Evolutionary conservation across 202 grass and related monocot species (phyloP).

Genomic region (Elaeis oleifera): DNA sequence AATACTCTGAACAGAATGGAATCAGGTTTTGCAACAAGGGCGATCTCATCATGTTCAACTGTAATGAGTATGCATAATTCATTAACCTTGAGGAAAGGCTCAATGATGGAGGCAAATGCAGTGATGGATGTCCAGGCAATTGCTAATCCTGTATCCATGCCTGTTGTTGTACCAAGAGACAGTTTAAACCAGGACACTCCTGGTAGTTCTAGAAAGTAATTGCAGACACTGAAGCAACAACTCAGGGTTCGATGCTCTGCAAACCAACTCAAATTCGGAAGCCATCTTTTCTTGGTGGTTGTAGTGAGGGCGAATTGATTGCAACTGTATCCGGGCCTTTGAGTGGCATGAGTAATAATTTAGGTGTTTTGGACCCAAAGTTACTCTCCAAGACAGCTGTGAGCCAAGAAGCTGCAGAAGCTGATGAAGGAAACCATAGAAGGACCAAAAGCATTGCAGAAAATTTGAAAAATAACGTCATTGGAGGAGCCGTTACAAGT

Average conservation of each 20-base stretch:
- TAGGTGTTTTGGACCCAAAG: constrained; percentile 40
- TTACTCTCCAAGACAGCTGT: constrained; percentile 36
- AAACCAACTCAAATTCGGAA: constrained; percentile 32
- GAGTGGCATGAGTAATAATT: constrained; percentile 25
- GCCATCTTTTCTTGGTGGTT: constrained; percentile 24
- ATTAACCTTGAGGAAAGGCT: constrained; percentile 35
- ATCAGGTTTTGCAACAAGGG: constrained; percentile 25
- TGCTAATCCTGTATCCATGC: constrained; percentile 33
- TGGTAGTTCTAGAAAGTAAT: constrained; percentile 33
- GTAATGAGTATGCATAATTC: constrained; percentile 30
- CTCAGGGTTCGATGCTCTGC: constrained; percentile 20
- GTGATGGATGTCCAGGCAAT: constrained; percentile 65
- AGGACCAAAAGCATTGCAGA: constrained; percentile 33
- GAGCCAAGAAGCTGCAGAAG: constrained; percentile 30
- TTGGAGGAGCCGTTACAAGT: constrained; percentile 30
- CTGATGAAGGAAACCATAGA: constrained; percentile 11
- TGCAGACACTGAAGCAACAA: constrained; percentile 23
- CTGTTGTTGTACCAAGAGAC: constrained; percentile 66
- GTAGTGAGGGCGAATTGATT: constrained; percentile 30
- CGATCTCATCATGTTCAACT: constrained; percentile 27
- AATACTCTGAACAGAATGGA: constrained; percentile 33
- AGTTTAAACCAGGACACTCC: constrained; percentile 40
- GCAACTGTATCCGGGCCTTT: constrained; percentile 25
- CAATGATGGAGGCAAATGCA: constrained; percentile 25
- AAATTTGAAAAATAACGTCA: constrained; percentile 34